These are phyloP conservation scores for Saccharomycopsis fodiens DNA, from an alignment of 805 yeast genomes.

Conservation along the genomic window DNA sequence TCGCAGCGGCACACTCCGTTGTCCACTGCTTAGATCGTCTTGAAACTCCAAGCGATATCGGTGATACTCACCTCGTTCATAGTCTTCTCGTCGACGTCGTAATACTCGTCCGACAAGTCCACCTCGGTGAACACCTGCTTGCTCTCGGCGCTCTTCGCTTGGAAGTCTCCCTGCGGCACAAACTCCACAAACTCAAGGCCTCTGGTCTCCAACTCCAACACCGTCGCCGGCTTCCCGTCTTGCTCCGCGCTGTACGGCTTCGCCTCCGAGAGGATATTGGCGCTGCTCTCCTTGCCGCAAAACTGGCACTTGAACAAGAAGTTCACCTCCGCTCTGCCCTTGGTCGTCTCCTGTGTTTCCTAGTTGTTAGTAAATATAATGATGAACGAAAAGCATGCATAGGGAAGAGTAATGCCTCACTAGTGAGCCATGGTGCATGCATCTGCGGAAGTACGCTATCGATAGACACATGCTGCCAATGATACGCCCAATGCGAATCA, in stretches of 20 bases:
- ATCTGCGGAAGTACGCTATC: too few species aligned
- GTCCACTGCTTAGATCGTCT: neutral
- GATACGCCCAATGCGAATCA: too few species aligned
- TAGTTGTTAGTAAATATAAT: constrained; percentile 6
- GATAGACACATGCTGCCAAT: too few species aligned
- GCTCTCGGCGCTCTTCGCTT: constrained; percentile 45
- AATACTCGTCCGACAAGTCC: constrained; percentile 75
- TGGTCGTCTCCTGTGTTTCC: constrained; percentile 34
- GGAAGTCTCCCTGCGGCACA: constrained; percentile 56
- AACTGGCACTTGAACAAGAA: constrained; percentile 69
- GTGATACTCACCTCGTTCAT: constrained; percentile 74
- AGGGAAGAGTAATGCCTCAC: too few species aligned
- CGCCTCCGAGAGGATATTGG: constrained; percentile 24
- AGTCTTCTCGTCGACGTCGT: constrained; percentile 86
- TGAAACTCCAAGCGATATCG: constrained; percentile 51
- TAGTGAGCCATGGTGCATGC: too few species aligned
- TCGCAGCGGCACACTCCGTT: too few species aligned
- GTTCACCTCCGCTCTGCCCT: constrained; percentile 77
- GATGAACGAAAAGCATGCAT: neutral
- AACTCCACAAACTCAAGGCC: constrained; percentile 73
- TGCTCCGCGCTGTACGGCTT: constrained; percentile 30
- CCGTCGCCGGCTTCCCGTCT: constrained; percentile 34
- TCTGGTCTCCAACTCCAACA: constrained; percentile 75
- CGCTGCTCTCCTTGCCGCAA: constrained; percentile 37
- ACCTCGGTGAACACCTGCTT: constrained; percentile 51